Percentiles rank a stretch among this genome's conserved stretches.
phyloP scores from a whole-genome alignment of 139 green algal genomes.

The Coelastrella sp. region DNA sequence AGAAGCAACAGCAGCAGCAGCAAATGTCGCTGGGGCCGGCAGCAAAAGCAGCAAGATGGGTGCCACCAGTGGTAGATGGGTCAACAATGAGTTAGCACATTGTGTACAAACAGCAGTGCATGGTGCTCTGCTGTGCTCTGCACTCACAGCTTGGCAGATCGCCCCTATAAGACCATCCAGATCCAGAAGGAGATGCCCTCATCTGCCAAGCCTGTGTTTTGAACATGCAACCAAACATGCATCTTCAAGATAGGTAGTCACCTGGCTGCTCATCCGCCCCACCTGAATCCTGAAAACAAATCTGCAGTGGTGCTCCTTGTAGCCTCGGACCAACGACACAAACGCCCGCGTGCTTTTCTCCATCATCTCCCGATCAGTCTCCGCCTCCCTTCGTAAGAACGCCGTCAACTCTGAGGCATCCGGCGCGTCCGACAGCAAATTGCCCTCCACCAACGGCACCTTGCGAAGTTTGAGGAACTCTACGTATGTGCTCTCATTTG shows the following conservation, averaged over 20 bases:
- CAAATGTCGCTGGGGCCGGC: background rate
- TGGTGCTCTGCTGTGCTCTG: no score
- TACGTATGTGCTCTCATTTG: constrained; percentile 87
- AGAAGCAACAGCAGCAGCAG: background rate
- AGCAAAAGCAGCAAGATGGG: no score
- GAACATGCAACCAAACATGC: no score
- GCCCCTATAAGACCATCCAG: no score
- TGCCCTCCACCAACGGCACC: constrained; percentile 56
- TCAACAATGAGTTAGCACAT: no score
- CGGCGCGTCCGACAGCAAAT: background rate
- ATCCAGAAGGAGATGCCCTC: no score
- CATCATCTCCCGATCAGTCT: constrained; percentile 92
- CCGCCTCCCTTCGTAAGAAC: constrained; percentile 56
- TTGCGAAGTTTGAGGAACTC: constrained; percentile 89
- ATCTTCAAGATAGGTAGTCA: background rate
- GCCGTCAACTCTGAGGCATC: constrained; percentile 7
- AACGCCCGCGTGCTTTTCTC: constrained; percentile 91
- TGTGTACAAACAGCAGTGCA: background rate
- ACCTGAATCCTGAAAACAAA: constrained; percentile 88
- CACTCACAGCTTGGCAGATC: no score
- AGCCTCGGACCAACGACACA: constrained; percentile 94
- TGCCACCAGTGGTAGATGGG: no score
- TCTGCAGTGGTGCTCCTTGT: constrained; percentile 98
- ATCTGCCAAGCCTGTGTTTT: no score
- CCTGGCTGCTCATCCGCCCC: background rate